Conservation (phyloP, 805 yeast genomes). For the Candida ovalis region DNA sequence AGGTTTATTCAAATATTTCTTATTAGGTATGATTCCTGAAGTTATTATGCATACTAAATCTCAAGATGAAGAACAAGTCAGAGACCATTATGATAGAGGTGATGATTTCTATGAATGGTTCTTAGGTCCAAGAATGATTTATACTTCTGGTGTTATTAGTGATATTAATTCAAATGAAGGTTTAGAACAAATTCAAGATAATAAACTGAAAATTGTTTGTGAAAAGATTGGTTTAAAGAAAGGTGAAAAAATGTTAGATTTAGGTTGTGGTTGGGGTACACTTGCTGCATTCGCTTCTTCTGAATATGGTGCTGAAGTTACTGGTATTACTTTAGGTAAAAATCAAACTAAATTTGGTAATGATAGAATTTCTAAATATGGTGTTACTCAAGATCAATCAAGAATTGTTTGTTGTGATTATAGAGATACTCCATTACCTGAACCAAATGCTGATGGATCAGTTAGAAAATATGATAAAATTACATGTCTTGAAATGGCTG, state of each 20-base stretch:
- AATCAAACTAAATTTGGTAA: constrained; percentile 93
- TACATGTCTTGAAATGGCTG: constrained; percentile 92
- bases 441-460: constrained; percentile 35
- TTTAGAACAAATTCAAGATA: constrained; percentile 80
- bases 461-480: constrained; percentile 69
- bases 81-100: constrained; percentile 95
- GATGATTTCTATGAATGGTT: constrained; percentile 94
- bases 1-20: constrained; percentile 71
- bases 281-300: constrained; percentile 80
- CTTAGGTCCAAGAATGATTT: constrained; percentile 91
- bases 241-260: constrained; percentile 75
- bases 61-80: constrained; percentile 94
- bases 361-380: constrained; percentile 61
- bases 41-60: constrained; percentile 88
- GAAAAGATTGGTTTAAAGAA: constrained; percentile 72
- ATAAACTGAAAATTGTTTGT: constrained; percentile 82
- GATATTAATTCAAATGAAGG: constrained; percentile 72
- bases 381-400: constrained; percentile 65
- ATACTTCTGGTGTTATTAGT: constrained; percentile 79
- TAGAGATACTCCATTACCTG: constrained; percentile 82
- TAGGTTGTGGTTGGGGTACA: constrained; percentile 98
- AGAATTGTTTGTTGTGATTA: constrained; percentile 79
- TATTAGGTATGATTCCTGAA: constrained; percentile 88
- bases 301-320: constrained; percentile 78
- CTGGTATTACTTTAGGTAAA: constrained; percentile 86